phyloP scores from a whole-genome alignment of 2,329 filamentous ascomycete species.

The Fusarium sp. region DNA sequence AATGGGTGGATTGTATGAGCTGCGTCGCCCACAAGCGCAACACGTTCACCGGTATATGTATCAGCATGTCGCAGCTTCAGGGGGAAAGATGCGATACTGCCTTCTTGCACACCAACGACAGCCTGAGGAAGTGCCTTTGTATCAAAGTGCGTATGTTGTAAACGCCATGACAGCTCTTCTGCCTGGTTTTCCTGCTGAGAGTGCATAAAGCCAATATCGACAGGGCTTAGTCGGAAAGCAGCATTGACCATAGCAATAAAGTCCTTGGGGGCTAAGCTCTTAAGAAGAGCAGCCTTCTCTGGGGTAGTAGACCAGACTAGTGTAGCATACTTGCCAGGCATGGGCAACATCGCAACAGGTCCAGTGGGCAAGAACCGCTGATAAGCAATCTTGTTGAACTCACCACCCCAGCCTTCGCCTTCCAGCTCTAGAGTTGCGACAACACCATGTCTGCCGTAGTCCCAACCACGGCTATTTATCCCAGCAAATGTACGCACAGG shows the following conservation, averaged over 20 bases:
- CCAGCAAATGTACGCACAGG: slow-evolving; percentile 90
- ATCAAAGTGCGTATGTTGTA: slow-evolving; percentile 72
- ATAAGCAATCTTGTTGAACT: slow-evolving; percentile 79
- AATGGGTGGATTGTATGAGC: slow-evolving; percentile 96
- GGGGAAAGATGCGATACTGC: slow-evolving; percentile 88
- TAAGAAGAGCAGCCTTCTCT: slow-evolving; percentile 80
- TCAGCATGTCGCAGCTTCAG: slow-evolving; percentile 93
- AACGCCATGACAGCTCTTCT: slow-evolving; percentile 87
- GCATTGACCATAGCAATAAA: slow-evolving; percentile 93
- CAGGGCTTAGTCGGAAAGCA: slow-evolving; percentile 82
- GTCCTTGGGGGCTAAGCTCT: slow-evolving; percentile 75
- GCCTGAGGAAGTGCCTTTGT: slow-evolving; percentile 70
- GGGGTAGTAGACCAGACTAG: slow-evolving; percentile 96
- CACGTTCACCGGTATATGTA: slow-evolving; percentile 88
- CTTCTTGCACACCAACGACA: slow-evolving; percentile 77
- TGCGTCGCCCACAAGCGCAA: slow-evolving; percentile 92
- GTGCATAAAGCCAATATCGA: slow-evolving; percentile 88
- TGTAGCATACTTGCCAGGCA: slow-evolving; percentile 84
- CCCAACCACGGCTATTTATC: slow-evolving; percentile 89
- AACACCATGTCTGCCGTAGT: slow-evolving; percentile 89
- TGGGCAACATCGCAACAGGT: slow-evolving; percentile 88
- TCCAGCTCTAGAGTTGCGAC: slow-evolving; percentile 87
- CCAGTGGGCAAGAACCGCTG: slow-evolving; percentile 95
- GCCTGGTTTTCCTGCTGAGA: slow-evolving; percentile 67
- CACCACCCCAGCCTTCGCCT: slow-evolving; percentile 65